phyloP scores from a whole-genome alignment of 345 rosid species.

The Euclidium syriacum region DNA sequence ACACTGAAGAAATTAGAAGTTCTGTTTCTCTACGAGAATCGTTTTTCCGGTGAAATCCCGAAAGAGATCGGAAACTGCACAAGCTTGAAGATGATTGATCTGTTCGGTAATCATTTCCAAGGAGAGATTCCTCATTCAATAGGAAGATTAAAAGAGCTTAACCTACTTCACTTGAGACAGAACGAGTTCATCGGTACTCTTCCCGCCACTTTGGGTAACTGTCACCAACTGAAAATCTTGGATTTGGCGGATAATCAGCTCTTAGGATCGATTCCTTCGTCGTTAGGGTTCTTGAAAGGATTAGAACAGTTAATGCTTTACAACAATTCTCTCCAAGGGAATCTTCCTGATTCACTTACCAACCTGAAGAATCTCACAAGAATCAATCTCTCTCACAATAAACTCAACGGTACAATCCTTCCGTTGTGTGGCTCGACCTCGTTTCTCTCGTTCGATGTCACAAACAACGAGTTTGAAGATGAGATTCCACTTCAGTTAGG shows the following conservation, averaged over 20 bases:
- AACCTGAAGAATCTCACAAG: slow-evolving; percentile 71
- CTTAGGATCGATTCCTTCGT: slow-evolving; percentile 57
- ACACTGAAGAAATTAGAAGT: slow-evolving; percentile 49
- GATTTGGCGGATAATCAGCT: slow-evolving; percentile 86
- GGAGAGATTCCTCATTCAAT: slow-evolving; percentile 65
- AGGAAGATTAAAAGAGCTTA: slow-evolving; percentile 54
- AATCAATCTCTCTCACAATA: slow-evolving; percentile 72
- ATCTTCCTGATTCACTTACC: slow-evolving; percentile 53
- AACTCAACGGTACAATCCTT: slow-evolving; percentile 62
- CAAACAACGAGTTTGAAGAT: slow-evolving; percentile 55
- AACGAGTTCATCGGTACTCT: slow-evolving; percentile 60
- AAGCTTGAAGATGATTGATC: slow-evolving; percentile 61
- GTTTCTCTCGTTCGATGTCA: slow-evolving; percentile 79
- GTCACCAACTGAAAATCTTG: slow-evolving; percentile 59
- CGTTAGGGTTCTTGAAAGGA: slow-evolving; percentile 46
- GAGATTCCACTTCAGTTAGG: slow-evolving; percentile 71
- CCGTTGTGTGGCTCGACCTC: slow-evolving; percentile 57
- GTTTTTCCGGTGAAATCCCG: slow-evolving; percentile 64
- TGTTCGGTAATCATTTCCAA: slow-evolving; percentile 66
- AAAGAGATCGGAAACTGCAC: slow-evolving; percentile 83
- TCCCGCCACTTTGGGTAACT: slow-evolving; percentile 71
- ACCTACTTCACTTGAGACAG: slow-evolving; percentile 73
- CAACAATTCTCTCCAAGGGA: slow-evolving; percentile 83
- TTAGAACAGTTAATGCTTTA: slow-evolving; percentile 80
- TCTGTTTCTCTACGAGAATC: slow-evolving; percentile 72